Base-by-base conservation (phyloP, 2,329 filamentous ascomycete species). In the Orbilia javanica region DNA sequence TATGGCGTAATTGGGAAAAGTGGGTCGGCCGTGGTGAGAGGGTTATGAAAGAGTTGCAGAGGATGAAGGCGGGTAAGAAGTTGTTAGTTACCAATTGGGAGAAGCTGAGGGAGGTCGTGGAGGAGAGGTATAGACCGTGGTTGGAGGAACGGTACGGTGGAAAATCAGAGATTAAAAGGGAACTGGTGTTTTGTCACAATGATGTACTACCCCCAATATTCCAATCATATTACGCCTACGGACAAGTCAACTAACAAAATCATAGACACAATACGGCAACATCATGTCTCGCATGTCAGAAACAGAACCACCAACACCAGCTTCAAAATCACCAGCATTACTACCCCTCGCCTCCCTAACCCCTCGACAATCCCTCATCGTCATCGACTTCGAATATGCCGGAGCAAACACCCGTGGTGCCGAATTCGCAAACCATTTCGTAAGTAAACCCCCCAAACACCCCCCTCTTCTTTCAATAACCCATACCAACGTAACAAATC, bases 351-450 rank as follows among this genome's bases (percentile, higher is more conserved):
- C 18, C 27, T 46, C 71, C 25, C 44, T 88, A 87, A 60, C 53
- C 29, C 50, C 62, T 13, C 50, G 55, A 13, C 67, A 79, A 50
- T 72, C 67, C 6, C 68, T 79, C n/a, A 72, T 98, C 15, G 96
- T 99, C 80, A 99, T 99, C 82, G 96, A 99, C 84, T 99, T 99
- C 82, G 96, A 99, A 83, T 99, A 99, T 83, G 92, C 96, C 0
- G 94, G 91, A 1, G 94, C 95, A 72, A 99, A 98, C 83, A 87
- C 91, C 0, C 90, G 90, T 0, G 96, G 94, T 0, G 87, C 93
- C 15, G 96, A 99, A 84, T 98, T 99, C 83, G 96, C 94, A 73
- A 99, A 99, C 84, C 96, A 99, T 84, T 99, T 99, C 84, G 92
- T 89, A 85, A 85, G 87, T 39, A 13, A 1, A 13, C 7, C 5